A percentile compares a stretch with the other conserved stretches of the same genome.
These are phyloP conservation scores for Tetradesmus lagerheimii DNA, from an alignment of 139 green algal genomes.

Conservation along the genomic window DNA sequence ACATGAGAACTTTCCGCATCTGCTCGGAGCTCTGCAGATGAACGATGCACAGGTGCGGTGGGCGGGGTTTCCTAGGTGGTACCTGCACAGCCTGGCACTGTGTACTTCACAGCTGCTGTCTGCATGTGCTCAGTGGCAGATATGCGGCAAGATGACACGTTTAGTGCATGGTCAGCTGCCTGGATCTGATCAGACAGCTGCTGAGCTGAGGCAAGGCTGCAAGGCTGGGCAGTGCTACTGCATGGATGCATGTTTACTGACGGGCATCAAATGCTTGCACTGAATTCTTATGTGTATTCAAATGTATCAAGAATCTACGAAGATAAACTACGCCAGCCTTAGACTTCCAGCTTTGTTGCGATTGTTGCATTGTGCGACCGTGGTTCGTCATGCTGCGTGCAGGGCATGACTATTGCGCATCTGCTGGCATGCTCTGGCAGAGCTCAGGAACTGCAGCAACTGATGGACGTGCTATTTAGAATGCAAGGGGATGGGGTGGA, in stretches of 20 bases:
- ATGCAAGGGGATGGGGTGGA: slow-evolving; percentile 29
- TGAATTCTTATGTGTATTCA: too few species aligned
- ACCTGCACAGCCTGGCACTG: background rate
- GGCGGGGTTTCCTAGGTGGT: background rate
- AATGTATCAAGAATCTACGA: too few species aligned
- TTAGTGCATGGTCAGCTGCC: background rate
- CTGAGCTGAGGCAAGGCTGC: background rate
- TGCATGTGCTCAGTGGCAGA: background rate
- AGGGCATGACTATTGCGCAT: slow-evolving; percentile 42
- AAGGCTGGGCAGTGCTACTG: background rate
- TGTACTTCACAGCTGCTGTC: background rate
- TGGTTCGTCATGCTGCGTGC: background rate
- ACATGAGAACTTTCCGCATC: slow-evolving; percentile 27
- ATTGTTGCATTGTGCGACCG: background rate
- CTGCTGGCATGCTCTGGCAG: slow-evolving; percentile 38
- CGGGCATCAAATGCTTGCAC: background rate
- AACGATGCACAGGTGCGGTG: slow-evolving; percentile 13
- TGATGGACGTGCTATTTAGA: slow-evolving; percentile 17
- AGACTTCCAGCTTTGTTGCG: too few species aligned
- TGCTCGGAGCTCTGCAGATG: slow-evolving; percentile 15
- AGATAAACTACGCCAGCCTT: too few species aligned
- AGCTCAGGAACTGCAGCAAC: background rate
- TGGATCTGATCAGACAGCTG: background rate
- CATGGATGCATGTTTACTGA: background rate
- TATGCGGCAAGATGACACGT: background rate